A percentile compares a stretch with the other conserved stretches of the same genome.
Evolutionary conservation across 306 rosid species (phyloP).

Genomic region (Ceratonia siliqua): DNA sequence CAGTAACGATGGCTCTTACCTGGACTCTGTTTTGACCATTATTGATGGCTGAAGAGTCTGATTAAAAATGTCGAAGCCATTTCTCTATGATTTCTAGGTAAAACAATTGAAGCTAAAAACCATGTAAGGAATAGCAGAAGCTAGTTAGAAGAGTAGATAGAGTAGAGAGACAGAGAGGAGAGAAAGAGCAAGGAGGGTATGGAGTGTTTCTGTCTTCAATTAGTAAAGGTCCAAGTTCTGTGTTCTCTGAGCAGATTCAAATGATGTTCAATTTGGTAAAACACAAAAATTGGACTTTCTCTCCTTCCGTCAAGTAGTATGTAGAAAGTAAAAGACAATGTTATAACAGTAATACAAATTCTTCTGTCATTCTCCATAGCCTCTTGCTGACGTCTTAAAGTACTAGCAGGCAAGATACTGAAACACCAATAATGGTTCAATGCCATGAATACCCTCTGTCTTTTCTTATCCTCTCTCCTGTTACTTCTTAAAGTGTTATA

Average conservation of each 20-base stretch:
- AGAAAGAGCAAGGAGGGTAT: constrained; percentile 28
- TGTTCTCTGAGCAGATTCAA: constrained; percentile 45
- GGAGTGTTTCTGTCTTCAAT: constrained; percentile 49
- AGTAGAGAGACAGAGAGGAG: constrained; percentile 2
- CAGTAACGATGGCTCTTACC: neutral
- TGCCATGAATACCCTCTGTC: constrained; percentile 23
- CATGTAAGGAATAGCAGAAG: constrained; percentile 23
- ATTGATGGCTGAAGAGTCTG: constrained; percentile 31
- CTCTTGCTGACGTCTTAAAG: constrained; percentile 46
- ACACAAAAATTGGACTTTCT: constrained; percentile 42
- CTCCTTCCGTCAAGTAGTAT: constrained; percentile 12
- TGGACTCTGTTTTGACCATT: constrained; percentile 11
- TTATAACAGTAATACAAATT: constrained; percentile 51
- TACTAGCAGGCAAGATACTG: constrained; percentile 35
- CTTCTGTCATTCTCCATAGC: constrained; percentile 47
- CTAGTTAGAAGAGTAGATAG: constrained; percentile 9
- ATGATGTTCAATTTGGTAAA: constrained; percentile 40
- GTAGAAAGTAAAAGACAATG: constrained; percentile 12
- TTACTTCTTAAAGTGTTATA: neutral
- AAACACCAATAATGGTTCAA: constrained; percentile 37
- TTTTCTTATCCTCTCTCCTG: neutral
- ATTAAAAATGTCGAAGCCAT: constrained; percentile 33
- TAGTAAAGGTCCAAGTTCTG: constrained; percentile 46
- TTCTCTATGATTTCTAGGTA: no score
- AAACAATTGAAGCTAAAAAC: constrained; percentile 30